Evolutionary conservation across 2,329 filamentous ascomycete species (phyloP).

Genomic region (Cercospora sojina): DNA sequence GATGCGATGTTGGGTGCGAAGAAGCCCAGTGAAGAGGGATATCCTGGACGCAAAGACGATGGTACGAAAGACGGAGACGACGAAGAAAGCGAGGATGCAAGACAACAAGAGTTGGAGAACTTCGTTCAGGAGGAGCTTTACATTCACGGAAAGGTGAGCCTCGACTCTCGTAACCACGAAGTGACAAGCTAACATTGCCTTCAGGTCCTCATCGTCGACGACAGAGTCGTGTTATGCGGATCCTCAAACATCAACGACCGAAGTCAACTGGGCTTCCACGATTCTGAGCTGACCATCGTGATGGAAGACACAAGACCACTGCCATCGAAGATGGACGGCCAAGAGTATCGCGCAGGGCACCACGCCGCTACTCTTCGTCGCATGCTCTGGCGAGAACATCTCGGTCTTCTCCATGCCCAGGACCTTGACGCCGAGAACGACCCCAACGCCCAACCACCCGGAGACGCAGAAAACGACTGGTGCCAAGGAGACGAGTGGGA

Average conservation of each 20-base stretch:
- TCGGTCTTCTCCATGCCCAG: constrained; percentile 77
- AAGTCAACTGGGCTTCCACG: constrained; percentile 81
- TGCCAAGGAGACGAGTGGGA: constrained; percentile 67
- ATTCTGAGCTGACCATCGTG: constrained; percentile 86
- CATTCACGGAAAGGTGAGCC: constrained; percentile 77
- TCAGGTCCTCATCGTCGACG: constrained; percentile 72
- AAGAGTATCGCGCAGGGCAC: constrained; percentile 73
- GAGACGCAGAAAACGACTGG: constrained; percentile 68
- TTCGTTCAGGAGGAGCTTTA: constrained; percentile 97
- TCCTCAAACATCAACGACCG: constrained; percentile 81
- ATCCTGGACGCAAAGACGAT: constrained; percentile 59
- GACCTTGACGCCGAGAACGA: constrained; percentile 63
- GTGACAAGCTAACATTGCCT: constrained; percentile 15
- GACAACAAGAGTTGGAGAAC: constrained; percentile 75
- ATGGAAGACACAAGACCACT: constrained; percentile 78
- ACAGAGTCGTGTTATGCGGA: constrained; percentile 73
- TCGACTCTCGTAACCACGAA: background rate
- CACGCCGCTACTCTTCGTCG: constrained; percentile 79
- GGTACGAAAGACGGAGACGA: constrained; percentile 24
- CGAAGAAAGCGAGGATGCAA: constrained; percentile 46
- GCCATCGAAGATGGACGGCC: constrained; percentile 72
- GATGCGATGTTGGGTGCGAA: constrained; percentile 74
- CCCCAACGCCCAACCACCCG: constrained; percentile 74
- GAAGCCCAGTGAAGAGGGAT: constrained; percentile 66
- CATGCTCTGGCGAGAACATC: constrained; percentile 85